Base-by-base conservation (phyloP, 257 asterid genomes). In the Striga asiatica region DNA sequence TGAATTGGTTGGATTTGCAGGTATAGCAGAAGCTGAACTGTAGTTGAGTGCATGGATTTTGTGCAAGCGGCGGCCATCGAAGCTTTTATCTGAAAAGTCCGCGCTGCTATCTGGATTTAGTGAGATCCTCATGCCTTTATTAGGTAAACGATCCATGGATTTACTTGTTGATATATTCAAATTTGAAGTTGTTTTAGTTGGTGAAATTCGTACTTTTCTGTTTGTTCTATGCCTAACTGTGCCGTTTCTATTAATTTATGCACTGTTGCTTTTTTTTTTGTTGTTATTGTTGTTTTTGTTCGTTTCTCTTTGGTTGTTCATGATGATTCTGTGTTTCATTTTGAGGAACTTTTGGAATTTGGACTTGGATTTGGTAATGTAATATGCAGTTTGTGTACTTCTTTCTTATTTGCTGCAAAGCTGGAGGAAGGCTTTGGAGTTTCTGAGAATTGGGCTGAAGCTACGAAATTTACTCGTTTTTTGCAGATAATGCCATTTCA, bases 51-150 rank as follows among this genome's bases (percentile, higher is more conserved):
- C 66, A 61, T 73, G 78, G 66, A 65, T 43, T 45, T 20, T 54
- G 65, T 35, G 42, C 66, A 29, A 20, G 51, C 41, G 54, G 52
- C 58, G 41, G 65, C 70, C 18, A 39, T 18, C 18, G 20, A 29
- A 45, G 1, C 5, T 59, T 61, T 48, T 37, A 14, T 58, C 56
- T 73, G 61, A 50, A 59, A n/a, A 62, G 58, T 55, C 71, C 52
- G 67, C 31, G 56, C 41, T 63, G 81, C 76, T 35, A 39, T 62
- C 68, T 63, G 56, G 82, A 74, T 71, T 86, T 89, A 67, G 84
- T 91, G 98, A 81, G 85, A 91, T 71, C 60, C 79, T 80, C 95
- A 91, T 91, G 98, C 91, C 88, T 82, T 82, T 87, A 68, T 71
- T 80, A 80, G 94, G 95, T 91, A 66, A 27, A 14, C 0, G 12